Evolutionary conservation across 2,329 filamentous ascomycete genomes (phyloP).

Genomic region (Aureobasidium vineae): DNA sequence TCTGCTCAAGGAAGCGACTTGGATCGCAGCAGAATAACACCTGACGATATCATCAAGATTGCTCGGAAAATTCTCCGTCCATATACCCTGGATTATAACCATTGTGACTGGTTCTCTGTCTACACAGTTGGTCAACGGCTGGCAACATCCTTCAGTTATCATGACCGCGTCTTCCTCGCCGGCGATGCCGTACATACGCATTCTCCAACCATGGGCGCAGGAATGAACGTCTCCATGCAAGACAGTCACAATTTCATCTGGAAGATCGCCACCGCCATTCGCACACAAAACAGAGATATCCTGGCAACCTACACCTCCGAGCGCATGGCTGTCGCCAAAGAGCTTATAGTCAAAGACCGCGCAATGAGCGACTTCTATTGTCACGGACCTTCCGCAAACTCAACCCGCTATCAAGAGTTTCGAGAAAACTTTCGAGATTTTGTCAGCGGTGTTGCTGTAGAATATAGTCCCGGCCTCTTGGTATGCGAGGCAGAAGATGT

Average conservation of each 20-base stretch:
- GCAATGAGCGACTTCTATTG: slow-evolving; percentile 5
- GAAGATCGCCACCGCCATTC: slow-evolving; percentile 46
- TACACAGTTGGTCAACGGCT: slow-evolving; percentile 53
- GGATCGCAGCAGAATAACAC: slow-evolving; percentile 53
- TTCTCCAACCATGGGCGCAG: slow-evolving; percentile 48
- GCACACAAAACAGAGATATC: slow-evolving; percentile 41
- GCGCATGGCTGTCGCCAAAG: slow-evolving; percentile 45
- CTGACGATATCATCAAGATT: slow-evolving; percentile 31
- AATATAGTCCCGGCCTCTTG: background rate
- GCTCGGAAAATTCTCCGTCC: slow-evolving; percentile 45
- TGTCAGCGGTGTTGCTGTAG: slow-evolving; percentile 2
- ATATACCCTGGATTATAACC: slow-evolving; percentile 47
- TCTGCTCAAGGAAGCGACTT: background rate
- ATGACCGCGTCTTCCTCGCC: slow-evolving; percentile 49
- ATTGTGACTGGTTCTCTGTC: slow-evolving; percentile 52
- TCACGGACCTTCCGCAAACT: background rate
- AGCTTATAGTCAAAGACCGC: slow-evolving; percentile 47
- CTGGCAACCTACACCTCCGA: slow-evolving; percentile 45
- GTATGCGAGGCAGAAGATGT: background rate
- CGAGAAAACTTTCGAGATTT: slow-evolving; percentile 10
- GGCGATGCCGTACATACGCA: slow-evolving; percentile 43
- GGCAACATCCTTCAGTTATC: slow-evolving; percentile 47
- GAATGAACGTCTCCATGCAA: slow-evolving; percentile 49
- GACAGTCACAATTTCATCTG: slow-evolving; percentile 47
- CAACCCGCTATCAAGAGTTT: background rate